A percentile compares a stretch with the other conserved stretches of the same genome.
Conservation (phyloP, 306 rosid species). For the Arachis hypogaea region DNA sequence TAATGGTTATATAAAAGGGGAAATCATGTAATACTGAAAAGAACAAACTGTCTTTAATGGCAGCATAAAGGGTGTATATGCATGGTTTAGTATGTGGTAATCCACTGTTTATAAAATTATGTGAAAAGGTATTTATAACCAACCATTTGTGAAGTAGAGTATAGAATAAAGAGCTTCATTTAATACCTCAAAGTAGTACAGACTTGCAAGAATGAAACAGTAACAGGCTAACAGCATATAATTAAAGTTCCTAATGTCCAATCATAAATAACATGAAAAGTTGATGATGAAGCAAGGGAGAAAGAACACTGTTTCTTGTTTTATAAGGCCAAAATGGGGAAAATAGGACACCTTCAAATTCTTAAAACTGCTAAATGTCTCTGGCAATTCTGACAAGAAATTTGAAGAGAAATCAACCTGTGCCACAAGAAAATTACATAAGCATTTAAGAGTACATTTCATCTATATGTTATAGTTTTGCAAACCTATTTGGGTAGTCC, state of each 20-base stretch:
- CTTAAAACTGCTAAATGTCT: conserved; percentile 63
- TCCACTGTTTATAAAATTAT: too few species aligned
- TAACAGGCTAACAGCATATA: background rate
- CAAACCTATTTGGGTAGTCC: conserved; percentile 4
- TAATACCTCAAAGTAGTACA: background rate
- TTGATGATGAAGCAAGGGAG: background rate
- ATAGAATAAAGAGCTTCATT: background rate
- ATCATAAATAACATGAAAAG: background rate
- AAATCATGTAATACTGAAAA: too few species aligned
- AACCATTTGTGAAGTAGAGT: background rate
- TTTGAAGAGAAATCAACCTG: conserved; percentile 90
- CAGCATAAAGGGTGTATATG: background rate
- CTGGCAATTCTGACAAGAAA: conserved; percentile 76
- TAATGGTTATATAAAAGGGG: background rate
- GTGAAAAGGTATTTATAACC: background rate
- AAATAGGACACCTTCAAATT: conserved; percentile 66
- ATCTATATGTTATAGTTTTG: conserved; percentile 3
- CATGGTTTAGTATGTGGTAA: too few species aligned
- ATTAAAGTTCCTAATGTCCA: conserved; percentile 4
- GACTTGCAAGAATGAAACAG: background rate
- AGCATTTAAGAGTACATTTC: conserved; percentile 25
- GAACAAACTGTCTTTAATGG: too few species aligned
- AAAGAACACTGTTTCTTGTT: conserved; percentile 5
- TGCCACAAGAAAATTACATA: conserved; percentile 28
- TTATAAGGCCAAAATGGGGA: conserved; percentile 13